A percentile compares a stretch with the other conserved stretches of the same genome.
Conservation (phyloP, 768 basidiomycete species). For the Kwoniella sp. region DNA sequence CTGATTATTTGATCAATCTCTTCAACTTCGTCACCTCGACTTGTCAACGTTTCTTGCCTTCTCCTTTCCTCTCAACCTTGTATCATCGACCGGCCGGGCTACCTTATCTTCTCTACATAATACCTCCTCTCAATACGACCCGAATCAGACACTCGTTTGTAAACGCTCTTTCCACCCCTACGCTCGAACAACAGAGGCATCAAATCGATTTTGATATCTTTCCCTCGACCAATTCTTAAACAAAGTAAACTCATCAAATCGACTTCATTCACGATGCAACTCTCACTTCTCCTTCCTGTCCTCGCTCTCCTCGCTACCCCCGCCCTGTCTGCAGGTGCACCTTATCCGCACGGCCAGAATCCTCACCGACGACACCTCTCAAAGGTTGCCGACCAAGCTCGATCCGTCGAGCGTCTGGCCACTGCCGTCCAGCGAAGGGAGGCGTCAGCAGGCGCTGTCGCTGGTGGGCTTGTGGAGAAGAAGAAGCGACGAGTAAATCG, state of each 20-base stretch:
- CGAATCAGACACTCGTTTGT: slow-evolving; percentile 16
- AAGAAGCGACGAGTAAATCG: slow-evolving; percentile 11
- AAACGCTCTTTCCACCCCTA: slow-evolving; percentile 18
- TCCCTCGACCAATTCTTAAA: neutral
- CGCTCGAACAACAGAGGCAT: neutral
- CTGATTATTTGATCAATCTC: neutral
- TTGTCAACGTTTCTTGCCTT: neutral
- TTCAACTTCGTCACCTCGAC: neutral
- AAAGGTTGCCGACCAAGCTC: slow-evolving; percentile 22
- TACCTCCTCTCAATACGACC: neutral
- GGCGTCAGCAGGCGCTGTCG: neutral
- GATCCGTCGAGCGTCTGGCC: slow-evolving; percentile 19
- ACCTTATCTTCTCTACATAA: neutral
- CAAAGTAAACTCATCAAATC: slow-evolving; percentile 1
- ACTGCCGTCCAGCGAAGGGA: slow-evolving; percentile 15
- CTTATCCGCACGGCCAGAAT: slow-evolving; percentile 19
- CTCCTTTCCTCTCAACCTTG: neutral
- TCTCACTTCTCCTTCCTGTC: slow-evolving; percentile 34
- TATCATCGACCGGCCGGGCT: neutral
- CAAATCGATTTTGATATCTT: slow-evolving; percentile 16
- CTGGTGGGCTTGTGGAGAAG: neutral
- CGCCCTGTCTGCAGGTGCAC: slow-evolving; percentile 15
- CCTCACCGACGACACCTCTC: slow-evolving; percentile 26
- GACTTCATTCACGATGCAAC: slow-evolving; percentile 32
- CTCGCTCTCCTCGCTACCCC: slow-evolving; percentile 28